Evolutionary conservation across 352 stramenopile genomes (phyloP).

Genomic region (Phytophthora tubulina): DNA sequence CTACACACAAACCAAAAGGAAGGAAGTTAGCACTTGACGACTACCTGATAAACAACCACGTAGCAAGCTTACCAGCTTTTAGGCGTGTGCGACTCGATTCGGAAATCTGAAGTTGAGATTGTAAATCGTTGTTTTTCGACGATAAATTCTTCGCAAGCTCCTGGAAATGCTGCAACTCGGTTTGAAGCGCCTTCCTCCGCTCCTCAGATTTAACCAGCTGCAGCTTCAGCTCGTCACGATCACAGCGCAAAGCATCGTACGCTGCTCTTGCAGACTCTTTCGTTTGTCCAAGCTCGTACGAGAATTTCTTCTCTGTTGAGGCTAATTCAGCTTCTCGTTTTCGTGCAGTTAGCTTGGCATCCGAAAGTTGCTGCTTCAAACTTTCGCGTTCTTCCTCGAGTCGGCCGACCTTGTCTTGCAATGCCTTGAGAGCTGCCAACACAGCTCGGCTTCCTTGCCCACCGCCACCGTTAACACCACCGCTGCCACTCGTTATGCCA

Average conservation of each 20-base stretch:
- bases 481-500: conserved; percentile 2
- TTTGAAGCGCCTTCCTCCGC: conserved; percentile 49
- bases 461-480: conserved; percentile 7
- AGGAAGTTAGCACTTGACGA: conserved; percentile 3
- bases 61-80: conserved; percentile 41
- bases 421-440: conserved; percentile 75
- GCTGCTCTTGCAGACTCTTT: conserved; percentile 74
- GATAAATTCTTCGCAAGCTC: conserved; percentile 62
- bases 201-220: conserved; percentile 66
- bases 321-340: conserved; percentile 66
- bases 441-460: conserved; percentile 72
- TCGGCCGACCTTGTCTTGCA: conserved; percentile 82
- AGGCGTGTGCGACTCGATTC: conserved; percentile 50
- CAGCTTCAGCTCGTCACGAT: conserved; percentile 68
- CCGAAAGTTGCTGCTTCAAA: conserved; percentile 68
- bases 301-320: conserved; percentile 69
- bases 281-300: conserved; percentile 72
- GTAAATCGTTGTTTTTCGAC: conserved; percentile 59
- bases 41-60: not conserved
- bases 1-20: conserved; percentile 27
- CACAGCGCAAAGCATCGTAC: conserved; percentile 69
- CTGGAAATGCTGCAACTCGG: conserved; percentile 63
- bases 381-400: conserved; percentile 73
- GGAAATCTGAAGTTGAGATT: conserved; percentile 57
- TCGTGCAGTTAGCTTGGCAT: conserved; percentile 57